phyloP scores from a whole-genome alignment of 106 monocot genomes.

The Apostasia ramifera region DNA sequence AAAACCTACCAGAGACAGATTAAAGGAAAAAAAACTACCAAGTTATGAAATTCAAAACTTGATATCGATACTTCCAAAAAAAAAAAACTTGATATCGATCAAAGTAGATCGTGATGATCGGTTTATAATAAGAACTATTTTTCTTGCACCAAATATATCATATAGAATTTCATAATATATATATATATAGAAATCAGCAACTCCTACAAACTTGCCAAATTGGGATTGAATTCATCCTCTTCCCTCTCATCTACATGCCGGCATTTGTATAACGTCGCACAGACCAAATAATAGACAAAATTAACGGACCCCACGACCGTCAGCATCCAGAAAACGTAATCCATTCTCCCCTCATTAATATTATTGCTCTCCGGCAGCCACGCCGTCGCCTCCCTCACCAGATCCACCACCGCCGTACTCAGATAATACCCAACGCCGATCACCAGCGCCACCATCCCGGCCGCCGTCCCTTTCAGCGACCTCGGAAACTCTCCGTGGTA shows the following conservation, averaged over 20 bases:
- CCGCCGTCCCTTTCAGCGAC: conserved; percentile 34
- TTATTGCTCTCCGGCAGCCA: conserved; percentile 48
- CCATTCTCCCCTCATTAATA: conserved; percentile 31
- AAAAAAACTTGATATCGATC: too few relatives aligned
- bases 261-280: conserved; percentile 39
- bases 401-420: conserved; percentile 38
- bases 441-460: conserved; percentile 36
- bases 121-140: too few relatives aligned
- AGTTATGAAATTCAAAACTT: too few relatives aligned
- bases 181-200: too few relatives aligned
- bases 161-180: too few relatives aligned
- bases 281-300: conserved; percentile 35
- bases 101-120: too few relatives aligned
- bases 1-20: too few relatives aligned
- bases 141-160: too few relatives aligned
- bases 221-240: background rate
- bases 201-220: too few relatives aligned
- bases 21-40: too few relatives aligned
- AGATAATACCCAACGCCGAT: conserved; percentile 42
- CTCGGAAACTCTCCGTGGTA: conserved; percentile 68
- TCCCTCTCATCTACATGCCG: background rate
- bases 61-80: too few relatives aligned
- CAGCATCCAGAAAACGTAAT: conserved; percentile 60
- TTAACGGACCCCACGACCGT: conserved; percentile 23
- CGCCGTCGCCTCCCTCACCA: conserved; percentile 17